Evolutionary conservation across 495 filamentous ascomycete species (phyloP).

Genomic region (Lentithecium fluviatile): DNA sequence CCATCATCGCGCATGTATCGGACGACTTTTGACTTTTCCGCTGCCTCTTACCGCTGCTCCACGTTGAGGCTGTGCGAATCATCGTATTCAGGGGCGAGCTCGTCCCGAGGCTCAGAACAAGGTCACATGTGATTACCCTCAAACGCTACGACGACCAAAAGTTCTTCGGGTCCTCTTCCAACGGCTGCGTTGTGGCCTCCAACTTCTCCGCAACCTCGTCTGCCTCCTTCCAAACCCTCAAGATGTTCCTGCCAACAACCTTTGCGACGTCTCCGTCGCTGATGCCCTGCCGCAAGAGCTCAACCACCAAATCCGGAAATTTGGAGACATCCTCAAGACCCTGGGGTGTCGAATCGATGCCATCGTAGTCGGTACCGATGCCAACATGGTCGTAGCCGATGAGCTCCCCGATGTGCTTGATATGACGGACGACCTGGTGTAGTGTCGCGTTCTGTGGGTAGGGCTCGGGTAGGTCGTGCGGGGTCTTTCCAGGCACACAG

Average conservation of each 20-base stretch:
- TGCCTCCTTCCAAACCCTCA: conserved; percentile 48
- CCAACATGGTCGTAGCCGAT: conserved; percentile 76
- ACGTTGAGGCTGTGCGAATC: too few species aligned
- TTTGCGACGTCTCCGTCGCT: conserved; percentile 44
- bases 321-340: conserved; percentile 78
- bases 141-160: conserved; percentile 1
- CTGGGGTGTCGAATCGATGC: conserved; percentile 53
- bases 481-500: conserved; percentile 54
- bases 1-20: too few species aligned
- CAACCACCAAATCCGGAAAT: conserved; percentile 76
- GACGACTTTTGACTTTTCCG: too few species aligned
- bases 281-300: conserved; percentile 48
- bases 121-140: too few species aligned
- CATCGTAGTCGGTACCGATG: conserved; percentile 73
- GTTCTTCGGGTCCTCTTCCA: conserved; percentile 40
- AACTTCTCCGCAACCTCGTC: conserved; percentile 44
- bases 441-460: conserved; percentile 69
- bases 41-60: too few species aligned
- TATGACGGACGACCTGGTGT: conserved; percentile 71
- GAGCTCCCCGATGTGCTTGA: conserved; percentile 64
- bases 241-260: conserved; percentile 44
- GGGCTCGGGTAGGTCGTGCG: conserved; percentile 39
- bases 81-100: too few species aligned
- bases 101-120: too few species aligned
- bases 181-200: conserved; percentile 37